Base-by-base conservation (phyloP, 306 rosid species). In the Potentilla sterilis region DNA sequence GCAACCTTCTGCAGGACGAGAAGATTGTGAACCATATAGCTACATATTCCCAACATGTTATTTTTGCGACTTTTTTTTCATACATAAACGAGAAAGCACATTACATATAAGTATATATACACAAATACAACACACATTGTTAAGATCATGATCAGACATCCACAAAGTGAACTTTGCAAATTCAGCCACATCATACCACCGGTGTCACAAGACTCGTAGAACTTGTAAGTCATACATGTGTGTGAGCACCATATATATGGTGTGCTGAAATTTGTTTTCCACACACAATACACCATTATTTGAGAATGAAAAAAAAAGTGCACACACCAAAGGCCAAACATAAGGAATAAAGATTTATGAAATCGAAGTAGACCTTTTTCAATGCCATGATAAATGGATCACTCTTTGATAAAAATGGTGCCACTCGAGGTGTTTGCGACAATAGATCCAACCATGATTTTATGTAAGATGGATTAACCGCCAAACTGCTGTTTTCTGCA, bases 401-500 rank as follows among this genome's bases (percentile, higher is more conserved):
- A 59, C 83, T 91, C 89, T 92, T 96, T 11, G 96, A 77, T 54
- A 96, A 78, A 88, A 92, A 96, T 40, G 99, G 98, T 48, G 99
- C 98, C 66, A 96, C 97, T 81, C 99, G 92, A 70, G 99, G 93
- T 12, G 93, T 90, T 85, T 41, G 90, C 42, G 99, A 90, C 89
- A 92, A 79, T 59, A 89, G 81, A 83, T 92, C 89, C 91, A 92
- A 85, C 99, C 99, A 96, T 11, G 96, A 88, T 49, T 64, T 83
- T 67, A 92, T 79, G 82, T 92, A 96, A 41, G 91, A 92, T 78
- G 99, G 97, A 96, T 96, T 92, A 74, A 96, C 88, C 38, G 98
- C 97, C 85, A 96, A 83, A 81, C 87, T 85, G 81, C 96, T 86
- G 86, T 89, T 78, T 72, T 92, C 97, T 0, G 97, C 93, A 82